Evolutionary conservation across 2,329 filamentous ascomycete species (phyloP).

Genomic region (Epichloe hybrida): DNA sequence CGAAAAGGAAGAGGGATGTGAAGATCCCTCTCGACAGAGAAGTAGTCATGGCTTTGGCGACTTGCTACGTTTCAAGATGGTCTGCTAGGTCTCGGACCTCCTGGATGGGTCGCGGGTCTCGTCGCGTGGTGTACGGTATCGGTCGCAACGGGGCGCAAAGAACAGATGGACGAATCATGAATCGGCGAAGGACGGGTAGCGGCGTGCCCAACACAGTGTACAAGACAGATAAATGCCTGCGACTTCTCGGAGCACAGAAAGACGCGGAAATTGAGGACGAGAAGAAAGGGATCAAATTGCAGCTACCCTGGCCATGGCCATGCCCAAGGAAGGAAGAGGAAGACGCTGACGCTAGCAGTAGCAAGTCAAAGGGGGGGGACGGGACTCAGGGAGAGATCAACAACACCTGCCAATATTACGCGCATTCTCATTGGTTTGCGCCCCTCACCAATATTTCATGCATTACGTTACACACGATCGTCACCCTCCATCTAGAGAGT

Average conservation of each 20-base stretch:
- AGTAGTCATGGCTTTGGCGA: constrained; percentile 10
- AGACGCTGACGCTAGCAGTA: background rate
- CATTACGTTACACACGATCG: no score
- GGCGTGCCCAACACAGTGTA: background rate
- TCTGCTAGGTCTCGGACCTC: constrained; percentile 1
- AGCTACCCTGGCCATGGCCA: background rate
- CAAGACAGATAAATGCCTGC: constrained; percentile 13
- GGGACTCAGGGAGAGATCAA: no score
- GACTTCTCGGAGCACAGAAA: background rate
- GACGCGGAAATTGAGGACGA: background rate
- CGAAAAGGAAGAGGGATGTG: constrained; percentile 9
- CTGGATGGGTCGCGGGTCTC: background rate
- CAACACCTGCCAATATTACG: background rate
- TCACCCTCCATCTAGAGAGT: no score
- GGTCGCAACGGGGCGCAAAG: background rate
- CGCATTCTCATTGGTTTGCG: no score
- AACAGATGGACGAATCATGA: background rate
- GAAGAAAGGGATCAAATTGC: background rate
- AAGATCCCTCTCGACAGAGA: constrained; percentile 6
- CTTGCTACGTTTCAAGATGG: constrained; percentile 5
- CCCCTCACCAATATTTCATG: no score
- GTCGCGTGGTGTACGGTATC: background rate
- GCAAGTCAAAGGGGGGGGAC: background rate
- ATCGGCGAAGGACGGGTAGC: background rate
- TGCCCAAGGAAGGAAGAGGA: no score